Conservation (phyloP, 306 rosid species). For the Fragaria iinumae region DNA sequence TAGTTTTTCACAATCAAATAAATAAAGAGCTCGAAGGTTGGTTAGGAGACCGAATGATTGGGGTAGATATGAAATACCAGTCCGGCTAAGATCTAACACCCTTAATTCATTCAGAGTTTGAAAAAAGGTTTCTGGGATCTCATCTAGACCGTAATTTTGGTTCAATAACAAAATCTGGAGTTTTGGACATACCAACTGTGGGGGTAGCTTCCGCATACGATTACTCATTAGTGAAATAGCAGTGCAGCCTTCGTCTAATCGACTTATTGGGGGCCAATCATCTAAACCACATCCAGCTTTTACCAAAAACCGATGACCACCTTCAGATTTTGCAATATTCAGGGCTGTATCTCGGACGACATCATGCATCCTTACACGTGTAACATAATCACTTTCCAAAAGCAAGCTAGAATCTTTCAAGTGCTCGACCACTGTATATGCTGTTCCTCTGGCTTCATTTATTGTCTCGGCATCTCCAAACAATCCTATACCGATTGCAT, state of each 20-base stretch:
- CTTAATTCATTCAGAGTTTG: not conserved
- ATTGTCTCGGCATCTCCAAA: no score
- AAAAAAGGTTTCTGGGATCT: not conserved
- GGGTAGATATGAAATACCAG: not conserved
- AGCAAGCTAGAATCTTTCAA: not conserved
- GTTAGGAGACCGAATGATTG: not conserved
- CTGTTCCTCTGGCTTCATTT: no score
- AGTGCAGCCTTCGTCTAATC: not conserved
- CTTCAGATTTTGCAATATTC: not conserved
- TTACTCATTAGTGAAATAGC: not conserved
- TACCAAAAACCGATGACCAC: not conserved
- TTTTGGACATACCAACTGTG: not conserved
- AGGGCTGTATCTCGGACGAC: not conserved
- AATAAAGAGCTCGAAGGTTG: not conserved
- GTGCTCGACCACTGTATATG: not conserved
- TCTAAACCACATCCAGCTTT: not conserved
- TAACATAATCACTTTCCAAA: not conserved
- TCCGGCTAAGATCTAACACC: not conserved
- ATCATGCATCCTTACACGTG: not conserved
- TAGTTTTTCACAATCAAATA: rapidly evolving
- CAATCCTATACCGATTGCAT: no score
- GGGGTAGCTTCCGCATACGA: not conserved
- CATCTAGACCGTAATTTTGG: rapidly evolving
- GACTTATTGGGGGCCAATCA: not conserved
- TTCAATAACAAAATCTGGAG: not conserved